Percentiles rank a stretch among this genome's conserved stretches.
Conservation (phyloP, 305 asterid genomes). For the Andrographis paniculata region DNA sequence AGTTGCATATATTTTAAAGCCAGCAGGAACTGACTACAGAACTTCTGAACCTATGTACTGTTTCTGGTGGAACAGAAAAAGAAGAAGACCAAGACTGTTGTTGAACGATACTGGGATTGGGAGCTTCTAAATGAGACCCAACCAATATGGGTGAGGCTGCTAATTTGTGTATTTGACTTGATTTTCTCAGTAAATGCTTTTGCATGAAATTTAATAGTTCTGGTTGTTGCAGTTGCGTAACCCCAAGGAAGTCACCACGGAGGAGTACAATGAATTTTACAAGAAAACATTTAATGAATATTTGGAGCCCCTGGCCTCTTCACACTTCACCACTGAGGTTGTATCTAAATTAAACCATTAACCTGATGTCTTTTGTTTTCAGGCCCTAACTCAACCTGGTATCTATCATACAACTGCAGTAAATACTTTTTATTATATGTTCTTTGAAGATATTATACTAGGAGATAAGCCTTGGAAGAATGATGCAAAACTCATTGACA, state of each 20-base stretch:
- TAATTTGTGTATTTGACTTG: slow-evolving; percentile 7
- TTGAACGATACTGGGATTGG: slow-evolving; percentile 98
- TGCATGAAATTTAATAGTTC: slow-evolving; percentile 13
- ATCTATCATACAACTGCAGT: not conserved
- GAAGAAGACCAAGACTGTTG: slow-evolving; percentile 89
- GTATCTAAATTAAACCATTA: slow-evolving; percentile 1
- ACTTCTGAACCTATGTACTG: slow-evolving; percentile 7
- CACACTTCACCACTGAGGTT: slow-evolving; percentile 98
- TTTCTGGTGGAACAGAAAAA: slow-evolving; percentile 51
- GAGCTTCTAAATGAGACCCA: slow-evolving; percentile 90
- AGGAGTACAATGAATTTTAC: slow-evolving; percentile 90
- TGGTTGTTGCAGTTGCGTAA: slow-evolving; percentile 69
- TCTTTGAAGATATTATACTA: not conserved
- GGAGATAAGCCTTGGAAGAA: slow-evolving; percentile 6
- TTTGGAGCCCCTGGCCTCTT: slow-evolving; percentile 93
- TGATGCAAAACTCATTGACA: not conserved
- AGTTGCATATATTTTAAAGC: not conserved
- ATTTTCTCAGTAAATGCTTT: slow-evolving; percentile 3
- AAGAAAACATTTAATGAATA: slow-evolving; percentile 82
- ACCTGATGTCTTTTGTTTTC: not conserved
- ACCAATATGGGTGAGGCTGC: slow-evolving; percentile 82
- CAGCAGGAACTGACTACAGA: not conserved
- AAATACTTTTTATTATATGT: not conserved
- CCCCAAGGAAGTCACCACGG: slow-evolving; percentile 82
- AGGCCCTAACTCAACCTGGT: not conserved